Conservation (phyloP, 495 filamentous ascomycete genomes). For the Penicillium coprophilum region DNA sequence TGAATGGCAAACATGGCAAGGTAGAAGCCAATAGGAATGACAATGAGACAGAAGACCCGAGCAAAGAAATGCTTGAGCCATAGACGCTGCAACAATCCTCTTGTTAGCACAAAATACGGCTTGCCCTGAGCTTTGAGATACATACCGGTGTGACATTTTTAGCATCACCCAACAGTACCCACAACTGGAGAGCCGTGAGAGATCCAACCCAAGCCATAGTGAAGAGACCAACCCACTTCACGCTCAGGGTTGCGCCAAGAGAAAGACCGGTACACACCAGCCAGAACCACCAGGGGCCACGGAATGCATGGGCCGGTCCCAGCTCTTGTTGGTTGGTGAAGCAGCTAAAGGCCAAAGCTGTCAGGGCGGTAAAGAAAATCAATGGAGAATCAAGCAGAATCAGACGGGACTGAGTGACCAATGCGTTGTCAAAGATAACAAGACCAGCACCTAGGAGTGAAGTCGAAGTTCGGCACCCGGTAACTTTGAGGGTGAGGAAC, state of each 20-base stretch:
- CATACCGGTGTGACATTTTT: conserved; percentile 75
- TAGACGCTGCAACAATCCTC: conserved; percentile 52
- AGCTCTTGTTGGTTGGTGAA: conserved; percentile 98
- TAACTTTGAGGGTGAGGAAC: conserved; percentile 90
- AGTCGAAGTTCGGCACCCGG: conserved; percentile 82
- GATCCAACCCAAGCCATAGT: conserved; percentile 97
- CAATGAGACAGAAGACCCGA: conserved; percentile 85
- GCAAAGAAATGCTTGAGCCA: conserved; percentile 97
- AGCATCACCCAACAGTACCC: conserved; percentile 87
- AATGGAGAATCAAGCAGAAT: conserved; percentile 96
- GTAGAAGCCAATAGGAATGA: conserved; percentile 88
- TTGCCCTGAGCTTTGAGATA: neutral
- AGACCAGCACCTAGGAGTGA: conserved; percentile 78
- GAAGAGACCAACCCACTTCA: conserved; percentile 99
- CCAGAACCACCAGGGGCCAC: conserved; percentile 97
- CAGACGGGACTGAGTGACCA: conserved; percentile 89
- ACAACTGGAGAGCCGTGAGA: conserved; percentile 87
- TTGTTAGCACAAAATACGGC: conserved; percentile 12
- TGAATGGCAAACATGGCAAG: conserved; percentile 95
- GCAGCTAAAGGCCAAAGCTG: conserved; percentile 82
- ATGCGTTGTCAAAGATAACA: conserved; percentile 93
- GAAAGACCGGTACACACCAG: conserved; percentile 80
- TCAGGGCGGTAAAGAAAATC: conserved; percentile 90
- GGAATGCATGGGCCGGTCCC: conserved; percentile 82
- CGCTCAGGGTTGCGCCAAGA: conserved; percentile 87